A percentile compares a stretch with the other conserved stretches of the same genome.
These are phyloP conservation scores for Sanghuangporus baumii DNA, from an alignment of 1,284 basidiomycete species.

Conservation along the genomic window DNA sequence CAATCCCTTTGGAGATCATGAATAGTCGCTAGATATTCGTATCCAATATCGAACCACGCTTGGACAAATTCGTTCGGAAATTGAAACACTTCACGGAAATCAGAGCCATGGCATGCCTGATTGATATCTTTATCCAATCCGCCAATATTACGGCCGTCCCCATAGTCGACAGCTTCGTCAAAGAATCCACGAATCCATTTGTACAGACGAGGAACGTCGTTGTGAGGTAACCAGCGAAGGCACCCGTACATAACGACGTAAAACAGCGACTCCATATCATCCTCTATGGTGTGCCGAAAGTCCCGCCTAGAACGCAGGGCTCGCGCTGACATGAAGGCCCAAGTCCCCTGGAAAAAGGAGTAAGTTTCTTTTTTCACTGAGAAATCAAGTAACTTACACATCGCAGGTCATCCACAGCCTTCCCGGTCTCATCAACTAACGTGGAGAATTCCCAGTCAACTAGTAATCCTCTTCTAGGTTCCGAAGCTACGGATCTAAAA, in stretches of 20 bases:
- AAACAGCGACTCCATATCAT: conserved; percentile 33
- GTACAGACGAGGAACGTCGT: neutral
- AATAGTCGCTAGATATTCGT: no score
- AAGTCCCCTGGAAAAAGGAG: neutral
- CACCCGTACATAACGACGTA: conserved; percentile 22
- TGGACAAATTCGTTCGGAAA: no score
- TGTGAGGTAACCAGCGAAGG: neutral
- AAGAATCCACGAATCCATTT: neutral
- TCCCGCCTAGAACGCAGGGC: conserved; percentile 11
- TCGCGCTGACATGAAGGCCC: neutral
- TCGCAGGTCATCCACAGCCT: neutral
- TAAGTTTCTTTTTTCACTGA: conserved; percentile 5
- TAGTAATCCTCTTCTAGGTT: conserved; percentile 24
- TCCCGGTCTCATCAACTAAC: neutral
- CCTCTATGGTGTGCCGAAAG: conserved; percentile 24
- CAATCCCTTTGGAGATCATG: no score
- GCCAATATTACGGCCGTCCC: no score
- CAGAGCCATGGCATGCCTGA: no score
- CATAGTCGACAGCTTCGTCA: neutral
- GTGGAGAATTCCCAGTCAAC: conserved; percentile 32
- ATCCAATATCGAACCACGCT: no score
- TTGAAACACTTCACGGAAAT: no score
- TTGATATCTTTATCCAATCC: no score
- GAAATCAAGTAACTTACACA: conserved; percentile 32
- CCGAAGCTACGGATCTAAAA: conserved; percentile 12